Evolutionary conservation across 768 basidiomycete genomes (phyloP), one percentile per base, ranked within the genome.

Genomic region (Neoboletus magnificus): DNA sequence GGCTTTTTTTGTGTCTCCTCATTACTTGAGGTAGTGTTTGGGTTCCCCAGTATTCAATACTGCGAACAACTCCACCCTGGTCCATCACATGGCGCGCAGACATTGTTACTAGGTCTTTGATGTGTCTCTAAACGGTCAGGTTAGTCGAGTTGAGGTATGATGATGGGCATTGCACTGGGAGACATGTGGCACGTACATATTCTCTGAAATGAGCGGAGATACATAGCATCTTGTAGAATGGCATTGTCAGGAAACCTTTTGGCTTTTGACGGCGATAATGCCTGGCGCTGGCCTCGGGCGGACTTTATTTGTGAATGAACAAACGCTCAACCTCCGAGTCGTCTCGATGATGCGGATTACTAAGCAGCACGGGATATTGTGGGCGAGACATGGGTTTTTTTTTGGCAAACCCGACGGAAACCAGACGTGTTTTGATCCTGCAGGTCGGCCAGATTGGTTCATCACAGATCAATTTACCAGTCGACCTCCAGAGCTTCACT

Each of bases 181-280:
- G n/a, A 56, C 37, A 39, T 22, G 18, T 25, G 23, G 13, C 11
- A 75, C 85, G 50, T 57, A 91, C 91, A 66, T 87, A 92, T 81
- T 87, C 79, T 16, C 74, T 71, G 59, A 84, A 84, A 68, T 93
- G 91, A 5, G 82, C 80, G 1, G 91, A 79, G 56, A 94, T 90
- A 67, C 91, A 93, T 48, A 93, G 65, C 79, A 95, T 83, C 65
- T 92, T 85, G 74, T 95, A 95, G 66, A 93, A 81, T 6, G 91
- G 91, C 92, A 95, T 95, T 23, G 62, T 40, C 37, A 4, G 16
- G 10, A 20, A 47, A 25, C 15, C 3, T 2, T 25, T 35, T 44
- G n/a, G 29, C 29, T 18, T 16, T 52, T 54, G 51, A 29, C 49
- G 9, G 48, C 11, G 16, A 41, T 49, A 12, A 12, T 13, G 30